A percentile compares a stretch with the other conserved stretches of the same genome.
Conservation (phyloP, 208 protist genomes). For the Trypanosomatidae sp. region DNA sequence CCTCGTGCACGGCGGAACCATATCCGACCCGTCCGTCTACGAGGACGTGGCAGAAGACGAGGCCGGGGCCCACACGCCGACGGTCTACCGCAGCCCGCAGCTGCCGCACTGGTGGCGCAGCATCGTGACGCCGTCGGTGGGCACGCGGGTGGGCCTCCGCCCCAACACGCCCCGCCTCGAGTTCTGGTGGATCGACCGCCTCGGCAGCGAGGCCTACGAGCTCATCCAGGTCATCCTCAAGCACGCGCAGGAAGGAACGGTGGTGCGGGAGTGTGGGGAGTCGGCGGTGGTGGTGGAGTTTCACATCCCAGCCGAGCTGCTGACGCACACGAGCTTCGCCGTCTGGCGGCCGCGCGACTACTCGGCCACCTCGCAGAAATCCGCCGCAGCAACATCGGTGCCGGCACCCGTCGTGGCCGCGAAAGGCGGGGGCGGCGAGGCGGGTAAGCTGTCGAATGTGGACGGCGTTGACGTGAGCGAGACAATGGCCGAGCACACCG, state of each 20-base stretch:
- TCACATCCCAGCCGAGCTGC: slow-evolving; percentile 6
- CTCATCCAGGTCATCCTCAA: slow-evolving; percentile 19
- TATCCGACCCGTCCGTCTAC: no score
- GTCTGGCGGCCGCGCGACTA: background rate
- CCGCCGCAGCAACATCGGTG: no score
- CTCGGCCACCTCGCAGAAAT: no score
- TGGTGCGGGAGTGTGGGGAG: slow-evolving; percentile 21
- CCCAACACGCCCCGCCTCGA: slow-evolving; percentile 16
- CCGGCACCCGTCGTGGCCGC: no score
- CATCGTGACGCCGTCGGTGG: slow-evolving; percentile 20
- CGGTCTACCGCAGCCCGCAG: slow-evolving; percentile 22
- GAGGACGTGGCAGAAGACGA: slow-evolving; percentile 15
- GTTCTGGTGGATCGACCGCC: slow-evolving; percentile 38
- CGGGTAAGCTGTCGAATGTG: no score
- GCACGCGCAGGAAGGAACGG: slow-evolving; percentile 19
- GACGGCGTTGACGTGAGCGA: no score
- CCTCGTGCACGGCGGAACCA: background rate
- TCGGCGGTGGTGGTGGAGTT: slow-evolving; percentile 27
- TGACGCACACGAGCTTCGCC: slow-evolving; percentile 15
- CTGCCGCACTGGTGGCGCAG: slow-evolving; percentile 36
- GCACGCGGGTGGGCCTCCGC: slow-evolving; percentile 17
- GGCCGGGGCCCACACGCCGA: slow-evolving; percentile 18
- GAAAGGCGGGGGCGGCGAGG: no score
- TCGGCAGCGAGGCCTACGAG: slow-evolving; percentile 31
- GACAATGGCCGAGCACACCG: no score